phyloP scores from a whole-genome alignment of 306 rosid species.

The Argentina anserina region DNA sequence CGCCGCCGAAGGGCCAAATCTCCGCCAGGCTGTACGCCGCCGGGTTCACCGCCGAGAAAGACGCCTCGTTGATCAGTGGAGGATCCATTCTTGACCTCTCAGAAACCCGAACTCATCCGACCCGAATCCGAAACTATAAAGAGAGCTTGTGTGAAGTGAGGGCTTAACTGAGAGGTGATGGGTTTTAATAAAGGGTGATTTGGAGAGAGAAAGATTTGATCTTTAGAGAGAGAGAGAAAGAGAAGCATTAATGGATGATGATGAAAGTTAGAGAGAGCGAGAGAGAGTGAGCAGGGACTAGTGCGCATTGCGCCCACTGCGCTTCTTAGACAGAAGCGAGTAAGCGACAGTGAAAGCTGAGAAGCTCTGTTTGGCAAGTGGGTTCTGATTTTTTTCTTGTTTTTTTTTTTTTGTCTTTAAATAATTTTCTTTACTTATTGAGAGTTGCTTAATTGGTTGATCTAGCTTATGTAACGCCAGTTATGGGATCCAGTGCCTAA shows the following conservation, averaged over 20 bases:
- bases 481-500: constrained; percentile 26
- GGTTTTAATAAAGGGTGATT: constrained; percentile 22
- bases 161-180: constrained; percentile 5
- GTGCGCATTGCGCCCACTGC: constrained; percentile 29
- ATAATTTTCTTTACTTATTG: neutral
- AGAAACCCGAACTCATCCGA: constrained; percentile 22
- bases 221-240: constrained; percentile 18
- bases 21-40: constrained; percentile 67
- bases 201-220: constrained; percentile 17
- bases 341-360: neutral
- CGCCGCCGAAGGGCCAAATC: constrained; percentile 68
- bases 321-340: neutral
- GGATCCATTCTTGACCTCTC: constrained; percentile 53
- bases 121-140: neutral
- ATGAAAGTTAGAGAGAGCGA: neutral
- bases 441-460: neutral
- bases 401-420: neutral
- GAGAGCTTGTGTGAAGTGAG: neutral
- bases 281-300: neutral
- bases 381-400: too few relatives aligned
- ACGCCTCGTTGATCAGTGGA: constrained; percentile 62
- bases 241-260: neutral
- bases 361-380: constrained; percentile 1
- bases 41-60: constrained; percentile 72
- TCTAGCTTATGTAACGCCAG: neutral